Evolutionary conservation across 177 flowering plant species (phyloP), one percentile per base, ranked within the genome.

Genomic region (Tripterygium wilfordii): DNA sequence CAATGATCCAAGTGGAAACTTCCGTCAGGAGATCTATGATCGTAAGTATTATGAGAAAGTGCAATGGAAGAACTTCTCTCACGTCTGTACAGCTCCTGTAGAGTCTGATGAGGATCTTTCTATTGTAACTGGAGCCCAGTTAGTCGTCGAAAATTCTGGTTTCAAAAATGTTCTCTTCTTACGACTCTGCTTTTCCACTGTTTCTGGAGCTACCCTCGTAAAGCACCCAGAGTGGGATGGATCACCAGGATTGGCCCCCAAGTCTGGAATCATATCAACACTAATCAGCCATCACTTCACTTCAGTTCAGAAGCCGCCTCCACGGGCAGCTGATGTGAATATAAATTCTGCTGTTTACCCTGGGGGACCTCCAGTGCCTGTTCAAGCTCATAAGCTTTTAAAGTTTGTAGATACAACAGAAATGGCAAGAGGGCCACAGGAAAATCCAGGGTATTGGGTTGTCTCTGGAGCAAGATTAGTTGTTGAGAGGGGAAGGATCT

Each of bases 41-140:
- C 79, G 76, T 10, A 75, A 54, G 54, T 92, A 72, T 60, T 88
- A 72, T 27, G 98, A 92, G 57, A 80, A 83, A 38, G 94, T 92
- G 50, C 79, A 81, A 29, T 89, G 96, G 97, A 86, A 84, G 67
- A 76, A 71, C 67, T 92, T 82, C 53, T 92, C 99, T 56, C 97
- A 88, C 53, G 79, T 92, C 9, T 92, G 99, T 69, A 92, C 99
- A 23, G 99, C 97, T 17, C 99, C 99, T 0, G 85, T 92, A 29
- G 97, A 92, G 51, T 47, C 96, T 8, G 80, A 81, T 0, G 95
- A 80, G 38, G 94, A 88, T 31, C 72, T 68, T 10, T 78, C 88
- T 10, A 78, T 89, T 18, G 96, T 92, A 22, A 89, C 96, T 0
- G 97, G 99, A 16, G 96, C 97, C 6, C 84, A 85, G 48, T 71